A percentile compares a stretch with the other conserved stretches of the same genome.
Evolutionary conservation across 148 eudicot species (phyloP).

Genomic region (Camellia granthamiana): DNA sequence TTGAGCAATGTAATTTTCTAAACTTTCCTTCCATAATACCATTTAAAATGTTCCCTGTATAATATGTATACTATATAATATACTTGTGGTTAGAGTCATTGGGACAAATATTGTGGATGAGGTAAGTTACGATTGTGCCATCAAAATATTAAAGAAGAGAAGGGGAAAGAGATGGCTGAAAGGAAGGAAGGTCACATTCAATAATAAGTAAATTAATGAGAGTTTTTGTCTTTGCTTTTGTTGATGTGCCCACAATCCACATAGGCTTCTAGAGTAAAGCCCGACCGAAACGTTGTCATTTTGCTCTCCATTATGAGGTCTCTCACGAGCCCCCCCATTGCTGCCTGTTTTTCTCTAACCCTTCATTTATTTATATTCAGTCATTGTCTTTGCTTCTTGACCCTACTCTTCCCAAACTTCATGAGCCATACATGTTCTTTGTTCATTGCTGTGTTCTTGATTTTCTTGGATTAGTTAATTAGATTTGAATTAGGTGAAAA

Average conservation of each 20-base stretch:
- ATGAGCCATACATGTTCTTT: not conserved
- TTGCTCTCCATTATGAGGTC: not conserved
- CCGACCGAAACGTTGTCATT: not conserved
- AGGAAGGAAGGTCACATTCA: not conserved
- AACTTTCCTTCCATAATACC: no score
- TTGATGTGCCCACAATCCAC: not conserved
- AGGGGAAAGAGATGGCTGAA: no score
- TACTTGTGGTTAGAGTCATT: no score
- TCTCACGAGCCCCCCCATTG: constrained; percentile 5
- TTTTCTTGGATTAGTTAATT: not conserved
- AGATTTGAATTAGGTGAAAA: no score
- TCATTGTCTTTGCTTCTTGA: not conserved
- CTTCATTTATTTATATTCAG: not conserved
- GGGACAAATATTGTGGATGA: no score
- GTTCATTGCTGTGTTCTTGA: not conserved
- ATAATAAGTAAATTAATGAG: not conserved
- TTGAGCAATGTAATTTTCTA: no score
- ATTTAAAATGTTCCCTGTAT: no score
- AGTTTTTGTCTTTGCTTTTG: not conserved
- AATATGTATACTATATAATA: no score
- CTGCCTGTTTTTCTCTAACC: not conserved
- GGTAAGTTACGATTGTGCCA: no score
- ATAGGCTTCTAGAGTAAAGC: not conserved
- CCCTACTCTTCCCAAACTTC: not conserved
- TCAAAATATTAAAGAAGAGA: no score